These are phyloP conservation scores for Hyparrhenia diplandra DNA, from an alignment of 176 grass and related monocot species.

Conservation along the genomic window DNA sequence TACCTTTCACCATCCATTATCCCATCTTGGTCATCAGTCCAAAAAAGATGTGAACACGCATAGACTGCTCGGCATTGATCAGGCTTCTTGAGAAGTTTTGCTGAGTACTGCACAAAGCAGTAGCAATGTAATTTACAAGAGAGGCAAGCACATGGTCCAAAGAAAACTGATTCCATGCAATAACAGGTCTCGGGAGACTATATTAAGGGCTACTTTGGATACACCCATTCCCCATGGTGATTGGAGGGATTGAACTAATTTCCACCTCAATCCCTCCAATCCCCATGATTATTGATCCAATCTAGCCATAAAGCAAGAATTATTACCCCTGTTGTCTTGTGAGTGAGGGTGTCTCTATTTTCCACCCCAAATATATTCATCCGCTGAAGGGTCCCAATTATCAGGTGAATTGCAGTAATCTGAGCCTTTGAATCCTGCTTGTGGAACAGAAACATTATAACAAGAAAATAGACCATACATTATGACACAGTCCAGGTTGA, in stretches of 20 bases:
- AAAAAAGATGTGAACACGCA: conserved; percentile 98
- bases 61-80: conserved; percentile 98
- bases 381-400: conserved; percentile 92
- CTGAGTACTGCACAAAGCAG: conserved; percentile 75
- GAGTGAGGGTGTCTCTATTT: conserved; percentile 96
- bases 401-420: conserved; percentile 98
- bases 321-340: conserved; percentile 96
- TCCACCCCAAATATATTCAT: conserved; percentile 97
- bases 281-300: too few species aligned
- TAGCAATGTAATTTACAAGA: background rate
- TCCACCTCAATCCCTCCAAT: too few species aligned
- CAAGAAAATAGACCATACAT: background rate
- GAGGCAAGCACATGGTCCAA: background rate
- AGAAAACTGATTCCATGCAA: background rate
- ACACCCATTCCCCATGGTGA: too few species aligned
- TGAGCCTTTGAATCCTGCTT: conserved; percentile 98
- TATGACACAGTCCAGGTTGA: background rate
- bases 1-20: conserved; percentile 99
- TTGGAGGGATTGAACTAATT: too few species aligned
- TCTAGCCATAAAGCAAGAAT: conserved; percentile 28
- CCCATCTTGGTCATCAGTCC: conserved; percentile 97
- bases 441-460: conserved; percentile 20
- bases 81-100: conserved; percentile 97
- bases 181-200: too few species aligned
- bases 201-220: too few species aligned